A percentile compares a stretch with the other conserved stretches of the same genome.
phyloP scores from a whole-genome alignment of 176 grass and related monocot genomes.

The Dactylis glomerata region DNA sequence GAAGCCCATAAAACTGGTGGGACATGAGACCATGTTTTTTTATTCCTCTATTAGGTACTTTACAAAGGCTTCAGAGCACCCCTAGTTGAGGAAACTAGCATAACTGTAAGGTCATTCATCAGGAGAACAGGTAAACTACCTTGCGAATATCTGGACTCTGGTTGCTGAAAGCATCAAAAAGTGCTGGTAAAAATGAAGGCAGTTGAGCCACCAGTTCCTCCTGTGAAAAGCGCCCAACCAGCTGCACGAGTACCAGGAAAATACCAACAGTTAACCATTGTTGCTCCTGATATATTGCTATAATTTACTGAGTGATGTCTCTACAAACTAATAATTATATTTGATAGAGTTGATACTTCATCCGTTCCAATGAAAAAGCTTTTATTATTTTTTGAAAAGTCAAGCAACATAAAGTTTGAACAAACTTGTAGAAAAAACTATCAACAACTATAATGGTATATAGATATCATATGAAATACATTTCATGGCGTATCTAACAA shows the following conservation, averaged over 20 bases:
- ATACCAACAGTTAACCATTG: slow-evolving; percentile 8
- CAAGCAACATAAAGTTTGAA: too few relatives aligned
- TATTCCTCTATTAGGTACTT: not conserved
- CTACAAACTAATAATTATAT: slow-evolving; percentile 4
- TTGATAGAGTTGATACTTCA: not conserved
- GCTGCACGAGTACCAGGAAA: slow-evolving; percentile 45
- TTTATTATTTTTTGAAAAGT: too few relatives aligned
- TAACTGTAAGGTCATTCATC: not conserved
- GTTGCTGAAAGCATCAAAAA: slow-evolving; percentile 89
- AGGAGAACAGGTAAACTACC: slow-evolving; percentile 41
- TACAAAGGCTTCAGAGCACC: not conserved
- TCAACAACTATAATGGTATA: too few relatives aligned
- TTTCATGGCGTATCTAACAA: too few relatives aligned
- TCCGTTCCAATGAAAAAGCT: too few relatives aligned
- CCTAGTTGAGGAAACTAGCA: not conserved
- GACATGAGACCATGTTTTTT: not conserved
- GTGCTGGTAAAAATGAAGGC: slow-evolving; percentile 74
- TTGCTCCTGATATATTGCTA: slow-evolving; percentile 9
- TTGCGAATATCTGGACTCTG: slow-evolving; percentile 94
- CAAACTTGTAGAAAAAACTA: not conserved
- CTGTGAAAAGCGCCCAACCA: slow-evolving; percentile 68
- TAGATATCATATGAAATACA: too few relatives aligned
- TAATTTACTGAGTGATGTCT: not conserved
- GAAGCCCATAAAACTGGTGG: not conserved
- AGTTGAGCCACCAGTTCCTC: slow-evolving; percentile 77